Conservation (phyloP, 129 eudicot genomes). For the Dittrichia graveolens region DNA sequence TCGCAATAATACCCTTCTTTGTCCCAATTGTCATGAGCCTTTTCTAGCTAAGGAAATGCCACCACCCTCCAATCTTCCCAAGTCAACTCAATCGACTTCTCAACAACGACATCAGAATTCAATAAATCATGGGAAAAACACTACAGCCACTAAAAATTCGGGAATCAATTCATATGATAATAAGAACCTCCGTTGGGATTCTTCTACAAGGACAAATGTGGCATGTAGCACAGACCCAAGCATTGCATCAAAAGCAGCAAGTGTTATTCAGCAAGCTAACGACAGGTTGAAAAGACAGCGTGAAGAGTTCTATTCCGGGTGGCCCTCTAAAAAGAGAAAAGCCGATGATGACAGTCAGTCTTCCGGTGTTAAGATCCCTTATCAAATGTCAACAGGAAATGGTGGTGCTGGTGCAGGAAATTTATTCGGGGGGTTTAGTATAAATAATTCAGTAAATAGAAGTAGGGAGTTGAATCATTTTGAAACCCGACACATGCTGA, state of each 20-base stretch:
- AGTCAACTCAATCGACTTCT: constrained; percentile 37
- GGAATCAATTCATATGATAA: constrained; percentile 26
- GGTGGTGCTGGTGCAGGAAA: constrained; percentile 35
- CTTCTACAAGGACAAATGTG: neutral
- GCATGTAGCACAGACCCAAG: constrained; percentile 42
- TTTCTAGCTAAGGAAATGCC: constrained; percentile 76
- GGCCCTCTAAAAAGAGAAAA: constrained; percentile 50
- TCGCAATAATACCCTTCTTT: constrained; percentile 73
- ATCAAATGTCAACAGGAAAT: constrained; percentile 44
- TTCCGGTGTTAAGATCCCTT: constrained; percentile 38
- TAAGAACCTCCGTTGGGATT: too few relatives aligned
- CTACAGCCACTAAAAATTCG: constrained; percentile 35
- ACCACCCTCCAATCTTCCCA: constrained; percentile 61
- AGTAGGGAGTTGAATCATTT: constrained; percentile 54
- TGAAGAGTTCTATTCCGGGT: constrained; percentile 54
- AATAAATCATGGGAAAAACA: constrained; percentile 34
- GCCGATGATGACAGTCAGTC: constrained; percentile 39
- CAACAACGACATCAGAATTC: constrained; percentile 43
- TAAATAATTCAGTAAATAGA: constrained; percentile 41
- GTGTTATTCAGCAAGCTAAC: constrained; percentile 57
- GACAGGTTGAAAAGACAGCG: constrained; percentile 64
- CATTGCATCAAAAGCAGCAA: constrained; percentile 63
- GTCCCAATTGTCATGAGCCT: constrained; percentile 76
- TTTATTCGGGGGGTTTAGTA: constrained; percentile 33
- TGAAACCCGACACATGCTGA: constrained; percentile 60